These are phyloP conservation scores for Suillus occidentalis DNA, from an alignment of 768 basidiomycete genomes.

Conservation along the genomic window DNA sequence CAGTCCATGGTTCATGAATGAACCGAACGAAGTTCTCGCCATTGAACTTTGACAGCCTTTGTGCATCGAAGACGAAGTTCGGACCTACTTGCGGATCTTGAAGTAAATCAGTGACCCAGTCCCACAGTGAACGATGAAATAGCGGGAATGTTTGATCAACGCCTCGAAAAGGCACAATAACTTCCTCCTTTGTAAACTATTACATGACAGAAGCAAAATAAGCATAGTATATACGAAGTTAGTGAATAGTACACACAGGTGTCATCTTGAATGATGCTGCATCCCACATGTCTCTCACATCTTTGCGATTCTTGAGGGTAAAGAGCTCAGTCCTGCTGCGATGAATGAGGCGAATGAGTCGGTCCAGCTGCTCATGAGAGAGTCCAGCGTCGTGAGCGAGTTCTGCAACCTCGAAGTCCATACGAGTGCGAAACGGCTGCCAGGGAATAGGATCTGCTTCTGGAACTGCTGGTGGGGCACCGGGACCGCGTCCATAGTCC, in stretches of 20 bases:
- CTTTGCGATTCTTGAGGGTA: slow-evolving; percentile 1
- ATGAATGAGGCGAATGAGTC: slow-evolving; percentile 8
- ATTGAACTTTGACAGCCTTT: not conserved
- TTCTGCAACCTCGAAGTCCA: slow-evolving; percentile 14
- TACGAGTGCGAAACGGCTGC: slow-evolving; percentile 5
- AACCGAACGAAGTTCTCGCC: not conserved
- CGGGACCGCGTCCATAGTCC: not conserved
- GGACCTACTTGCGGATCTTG: slow-evolving; percentile 13
- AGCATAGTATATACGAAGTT: not conserved
- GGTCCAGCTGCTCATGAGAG: slow-evolving; percentile 6
- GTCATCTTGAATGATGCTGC: not conserved
- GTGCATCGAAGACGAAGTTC: not conserved
- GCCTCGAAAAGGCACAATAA: not conserved
- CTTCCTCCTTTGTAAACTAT: slow-evolving; percentile 2
- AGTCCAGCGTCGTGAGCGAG: slow-evolving; percentile 8
- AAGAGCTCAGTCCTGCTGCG: slow-evolving; percentile 4
- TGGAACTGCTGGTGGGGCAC: not conserved
- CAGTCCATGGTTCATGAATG: not conserved
- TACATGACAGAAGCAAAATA: slow-evolving; percentile 6
- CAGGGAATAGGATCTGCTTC: slow-evolving; percentile 11
- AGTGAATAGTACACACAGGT: slow-evolving; percentile 6
- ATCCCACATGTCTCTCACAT: slow-evolving; percentile 4
- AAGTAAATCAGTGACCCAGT: slow-evolving; percentile 10
- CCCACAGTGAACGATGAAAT: slow-evolving; percentile 2
- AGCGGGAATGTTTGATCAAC: not conserved